Conservation (phyloP, 768 basidiomycete species). For the Hypholoma fasciculare region DNA sequence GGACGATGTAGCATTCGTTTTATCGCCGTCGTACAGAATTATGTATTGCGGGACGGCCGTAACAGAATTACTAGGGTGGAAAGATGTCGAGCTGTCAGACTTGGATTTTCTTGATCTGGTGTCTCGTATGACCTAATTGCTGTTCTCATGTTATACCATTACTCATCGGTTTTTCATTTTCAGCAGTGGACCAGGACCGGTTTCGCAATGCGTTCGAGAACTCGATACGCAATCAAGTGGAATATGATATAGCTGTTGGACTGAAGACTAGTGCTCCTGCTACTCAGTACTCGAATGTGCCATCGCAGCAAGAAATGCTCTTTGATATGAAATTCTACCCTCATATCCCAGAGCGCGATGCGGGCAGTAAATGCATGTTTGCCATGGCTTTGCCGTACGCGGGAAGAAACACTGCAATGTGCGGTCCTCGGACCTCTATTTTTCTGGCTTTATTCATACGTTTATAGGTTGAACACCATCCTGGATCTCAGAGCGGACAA, state of each 20-base stretch:
- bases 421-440: conserved; percentile 15
- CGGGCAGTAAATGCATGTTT: conserved; percentile 64
- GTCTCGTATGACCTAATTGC: conserved; percentile 45
- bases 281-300: conserved; percentile 20
- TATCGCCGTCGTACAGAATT: conserved; percentile 62
- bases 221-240: conserved; percentile 46
- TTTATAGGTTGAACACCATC: conserved; percentile 62
- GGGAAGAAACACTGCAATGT: conserved; percentile 71
- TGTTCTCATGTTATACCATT: neutral
- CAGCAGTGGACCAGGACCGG: conserved; percentile 58
- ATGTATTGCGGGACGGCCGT: conserved; percentile 71
- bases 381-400: conserved; percentile 78
- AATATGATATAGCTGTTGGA: conserved; percentile 60
- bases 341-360: conserved; percentile 37
- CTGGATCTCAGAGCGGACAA: conserved; percentile 90
- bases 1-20: conserved; percentile 68
- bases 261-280: conserved; percentile 45
- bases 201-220: conserved; percentile 61
- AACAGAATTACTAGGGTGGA: conserved; percentile 77
- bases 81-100: conserved; percentile 70
- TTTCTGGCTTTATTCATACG: neutral
- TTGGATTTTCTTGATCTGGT: conserved; percentile 63
- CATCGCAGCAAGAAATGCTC: conserved; percentile 45
- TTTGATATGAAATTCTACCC: conserved; percentile 75
- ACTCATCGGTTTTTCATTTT: conserved; percentile 20